Conservation (phyloP, 495 filamentous ascomycete species). For the Neurospora sublineolata region DNA sequence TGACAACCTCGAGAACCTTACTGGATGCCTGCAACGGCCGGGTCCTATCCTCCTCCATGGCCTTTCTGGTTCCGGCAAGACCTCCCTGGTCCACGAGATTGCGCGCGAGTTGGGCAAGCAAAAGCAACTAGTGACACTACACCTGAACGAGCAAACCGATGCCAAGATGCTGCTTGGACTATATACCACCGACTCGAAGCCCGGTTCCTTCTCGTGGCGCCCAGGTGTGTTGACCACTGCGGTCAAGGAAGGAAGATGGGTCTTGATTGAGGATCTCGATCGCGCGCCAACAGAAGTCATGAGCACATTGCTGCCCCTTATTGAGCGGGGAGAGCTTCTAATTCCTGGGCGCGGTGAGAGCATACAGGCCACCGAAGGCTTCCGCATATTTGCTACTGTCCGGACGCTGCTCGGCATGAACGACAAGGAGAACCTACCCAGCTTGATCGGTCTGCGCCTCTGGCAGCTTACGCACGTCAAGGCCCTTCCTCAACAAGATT, state of each 20-base stretch:
- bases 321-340: conserved; percentile 76
- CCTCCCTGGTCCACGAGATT: conserved; percentile 69
- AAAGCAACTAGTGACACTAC: conserved; percentile 72
- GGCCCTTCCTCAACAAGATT: conserved; percentile 56
- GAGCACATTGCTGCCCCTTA: conserved; percentile 77
- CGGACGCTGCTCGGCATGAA: conserved; percentile 61
- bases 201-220: conserved; percentile 83
- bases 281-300: conserved; percentile 92
- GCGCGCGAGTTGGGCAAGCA: conserved; percentile 64
- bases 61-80: conserved; percentile 81
- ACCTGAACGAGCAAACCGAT: conserved; percentile 95
- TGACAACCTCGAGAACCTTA: conserved; percentile 57
- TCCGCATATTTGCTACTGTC: conserved; percentile 83
- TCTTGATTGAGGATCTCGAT: conserved; percentile 92
- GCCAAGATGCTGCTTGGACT: conserved; percentile 88
- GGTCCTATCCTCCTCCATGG: conserved; percentile 74
- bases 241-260: conserved; percentile 86
- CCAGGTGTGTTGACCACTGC: conserved; percentile 92
- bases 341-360: conserved; percentile 79
- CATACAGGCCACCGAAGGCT: conserved; percentile 69
- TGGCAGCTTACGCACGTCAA: conserved; percentile 67
- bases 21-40: conserved; percentile 47
- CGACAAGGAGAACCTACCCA: conserved; percentile 52
- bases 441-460: conserved; percentile 62
- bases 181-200: conserved; percentile 74